phyloP scores from a whole-genome alignment of 768 basidiomycete species.

The Cubamyces sp. region DNA sequence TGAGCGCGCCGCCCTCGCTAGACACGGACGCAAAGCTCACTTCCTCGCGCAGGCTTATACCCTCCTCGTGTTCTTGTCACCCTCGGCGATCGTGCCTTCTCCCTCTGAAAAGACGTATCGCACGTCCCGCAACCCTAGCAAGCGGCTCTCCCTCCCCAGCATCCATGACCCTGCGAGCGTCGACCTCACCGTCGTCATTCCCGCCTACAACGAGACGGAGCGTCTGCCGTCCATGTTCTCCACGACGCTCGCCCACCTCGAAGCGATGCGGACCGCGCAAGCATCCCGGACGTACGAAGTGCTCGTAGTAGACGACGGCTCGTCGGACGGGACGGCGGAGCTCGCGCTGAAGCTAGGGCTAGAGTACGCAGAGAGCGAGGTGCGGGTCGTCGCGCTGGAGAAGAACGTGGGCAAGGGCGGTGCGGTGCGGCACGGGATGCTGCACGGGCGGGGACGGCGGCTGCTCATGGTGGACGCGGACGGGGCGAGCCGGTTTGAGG shows the following conservation, averaged over 20 bases:
- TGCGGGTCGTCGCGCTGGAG: conserved; percentile 78
- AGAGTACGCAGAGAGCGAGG: conserved; percentile 57
- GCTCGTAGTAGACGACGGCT: conserved; percentile 90
- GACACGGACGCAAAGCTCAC: conserved; percentile 17
- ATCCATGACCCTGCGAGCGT: conserved; percentile 61
- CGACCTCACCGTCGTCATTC: conserved; percentile 82
- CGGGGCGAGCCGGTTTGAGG: conserved; percentile 86
- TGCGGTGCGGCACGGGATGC: conserved; percentile 89
- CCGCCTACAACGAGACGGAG: conserved; percentile 89
- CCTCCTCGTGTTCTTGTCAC: conserved; percentile 75
- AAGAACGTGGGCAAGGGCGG: conserved; percentile 92
- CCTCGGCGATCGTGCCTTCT: conserved; percentile 61
- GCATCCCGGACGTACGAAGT: conserved; percentile 69
- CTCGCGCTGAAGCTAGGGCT: conserved; percentile 66
- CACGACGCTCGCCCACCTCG: conserved; percentile 70
- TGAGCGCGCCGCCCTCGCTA: conserved; percentile 37
- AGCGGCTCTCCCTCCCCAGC: conserved; percentile 57
- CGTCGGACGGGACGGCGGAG: conserved; percentile 71
- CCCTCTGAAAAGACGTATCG: conserved; percentile 74
- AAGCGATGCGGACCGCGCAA: conserved; percentile 35
- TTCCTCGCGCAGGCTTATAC: conserved; percentile 61
- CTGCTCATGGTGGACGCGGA: conserved; percentile 95
- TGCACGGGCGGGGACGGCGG: conserved; percentile 75
- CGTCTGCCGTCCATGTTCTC: conserved; percentile 86
- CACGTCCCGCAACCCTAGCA: conserved; percentile 54